Percentiles rank a stretch among this genome's conserved stretches.
phyloP scores from a whole-genome alignment of 495 filamentous ascomycete species.

The Aspergillus asperescens region DNA sequence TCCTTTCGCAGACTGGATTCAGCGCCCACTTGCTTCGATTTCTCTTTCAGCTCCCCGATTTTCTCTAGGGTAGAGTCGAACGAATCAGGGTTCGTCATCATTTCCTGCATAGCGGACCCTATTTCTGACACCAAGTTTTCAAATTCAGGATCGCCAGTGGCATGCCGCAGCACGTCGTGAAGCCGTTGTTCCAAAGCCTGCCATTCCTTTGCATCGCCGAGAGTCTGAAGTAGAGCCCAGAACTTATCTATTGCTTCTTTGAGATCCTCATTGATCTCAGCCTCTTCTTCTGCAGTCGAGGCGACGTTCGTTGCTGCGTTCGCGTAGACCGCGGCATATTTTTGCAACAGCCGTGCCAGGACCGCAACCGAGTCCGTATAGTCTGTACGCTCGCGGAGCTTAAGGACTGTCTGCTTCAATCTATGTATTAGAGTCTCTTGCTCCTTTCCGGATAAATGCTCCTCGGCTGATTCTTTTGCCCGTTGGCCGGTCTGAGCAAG shows the following conservation, averaged over 20 bases:
- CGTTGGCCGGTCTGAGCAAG: conserved; percentile 59
- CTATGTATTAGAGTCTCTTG: conserved; percentile 67
- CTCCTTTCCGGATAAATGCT: conserved; percentile 63
- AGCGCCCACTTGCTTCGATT: conserved; percentile 56
- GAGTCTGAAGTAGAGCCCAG: conserved; percentile 69
- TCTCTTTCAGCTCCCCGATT: conserved; percentile 63
- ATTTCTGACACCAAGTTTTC: conserved; percentile 69
- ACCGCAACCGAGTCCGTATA: conserved; percentile 84
- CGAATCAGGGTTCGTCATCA: conserved; percentile 83
- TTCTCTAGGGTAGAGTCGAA: conserved; percentile 67
- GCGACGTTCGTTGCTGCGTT: conserved; percentile 60
- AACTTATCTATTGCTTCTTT: conserved; percentile 72
- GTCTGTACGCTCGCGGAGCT: conserved; percentile 67
- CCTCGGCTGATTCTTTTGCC: conserved; percentile 58
- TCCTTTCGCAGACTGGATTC: conserved; percentile 66
- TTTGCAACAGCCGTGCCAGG: conserved; percentile 65
- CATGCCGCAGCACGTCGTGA: conserved; percentile 65
- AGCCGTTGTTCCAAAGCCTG: conserved; percentile 60
- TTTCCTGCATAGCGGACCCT: conserved; percentile 65
- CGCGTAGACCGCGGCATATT: conserved; percentile 73
- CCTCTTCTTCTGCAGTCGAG: conserved; percentile 58
- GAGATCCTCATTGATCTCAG: conserved; percentile 65
- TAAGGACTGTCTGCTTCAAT: conserved; percentile 69
- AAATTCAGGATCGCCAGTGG: conserved; percentile 74
- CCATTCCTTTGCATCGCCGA: conserved; percentile 74